Percentiles rank a stretch among this genome's conserved stretches.
Conservation (phyloP, 2,329 filamentous ascomycete species). For the Aspergillus terreus region DNA sequence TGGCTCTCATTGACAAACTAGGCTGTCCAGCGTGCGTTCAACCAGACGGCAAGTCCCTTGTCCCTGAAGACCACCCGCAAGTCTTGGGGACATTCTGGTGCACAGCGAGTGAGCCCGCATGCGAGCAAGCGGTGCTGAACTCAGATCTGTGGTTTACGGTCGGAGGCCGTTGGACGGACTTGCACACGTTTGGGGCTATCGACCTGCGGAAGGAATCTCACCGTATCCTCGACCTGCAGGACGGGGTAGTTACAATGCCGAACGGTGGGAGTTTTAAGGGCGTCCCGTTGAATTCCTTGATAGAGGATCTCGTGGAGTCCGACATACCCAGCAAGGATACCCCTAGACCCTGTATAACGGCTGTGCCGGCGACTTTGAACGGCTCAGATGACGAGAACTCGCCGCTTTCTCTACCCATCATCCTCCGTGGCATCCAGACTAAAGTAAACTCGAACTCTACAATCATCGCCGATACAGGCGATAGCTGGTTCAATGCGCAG, state of each 20-base stretch:
- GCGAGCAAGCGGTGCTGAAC: neutral
- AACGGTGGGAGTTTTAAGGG: neutral
- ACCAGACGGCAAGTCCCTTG: constrained; percentile 5
- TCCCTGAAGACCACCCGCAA: constrained; percentile 4
- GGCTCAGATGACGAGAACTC: neutral
- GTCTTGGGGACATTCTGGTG: constrained; percentile 6
- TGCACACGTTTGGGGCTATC: constrained; percentile 1
- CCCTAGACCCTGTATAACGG: neutral
- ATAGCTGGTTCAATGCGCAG: constrained; percentile 9
- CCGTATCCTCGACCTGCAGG: constrained; percentile 4
- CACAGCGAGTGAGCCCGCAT: neutral
- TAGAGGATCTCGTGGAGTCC: neutral
- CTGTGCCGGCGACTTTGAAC: neutral
- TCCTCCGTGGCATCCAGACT: neutral
- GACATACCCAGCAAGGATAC: neutral
- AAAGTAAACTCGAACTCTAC: constrained; percentile 1
- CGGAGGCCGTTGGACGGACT: constrained; percentile 6
- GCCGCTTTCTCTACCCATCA: neutral
- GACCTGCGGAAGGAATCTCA: neutral
- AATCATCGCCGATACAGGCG: constrained; percentile 8
- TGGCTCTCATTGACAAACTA: neutral
- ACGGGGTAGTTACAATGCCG: neutral
- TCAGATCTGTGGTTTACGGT: constrained; percentile 6
- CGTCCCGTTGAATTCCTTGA: neutral
- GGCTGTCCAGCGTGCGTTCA: constrained; percentile 6